Conservation (phyloP, 2,329 filamentous ascomycete species). For the Trichophyton verrucosum region DNA sequence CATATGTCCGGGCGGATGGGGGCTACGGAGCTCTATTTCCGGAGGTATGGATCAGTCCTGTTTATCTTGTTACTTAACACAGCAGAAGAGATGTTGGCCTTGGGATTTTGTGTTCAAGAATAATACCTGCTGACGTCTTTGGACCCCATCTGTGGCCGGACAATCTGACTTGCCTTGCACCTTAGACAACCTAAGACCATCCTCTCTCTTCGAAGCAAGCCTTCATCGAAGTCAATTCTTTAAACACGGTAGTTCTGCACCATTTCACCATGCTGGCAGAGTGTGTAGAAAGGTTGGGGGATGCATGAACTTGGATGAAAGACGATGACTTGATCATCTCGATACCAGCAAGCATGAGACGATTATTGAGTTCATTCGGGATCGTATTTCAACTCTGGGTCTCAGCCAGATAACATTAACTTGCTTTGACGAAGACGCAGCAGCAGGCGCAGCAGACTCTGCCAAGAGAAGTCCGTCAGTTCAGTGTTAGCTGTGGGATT, state of each 20-base stretch:
- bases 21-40: background rate
- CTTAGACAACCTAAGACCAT: conserved; percentile 5
- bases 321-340: conserved; percentile 9
- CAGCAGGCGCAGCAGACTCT: no score
- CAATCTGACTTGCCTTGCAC: background rate
- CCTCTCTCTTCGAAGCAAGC: conserved; percentile 9
- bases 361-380: background rate
- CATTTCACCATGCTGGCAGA: background rate
- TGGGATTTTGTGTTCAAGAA: conserved; percentile 11
- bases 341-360: conserved; percentile 6
- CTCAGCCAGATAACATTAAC: no score
- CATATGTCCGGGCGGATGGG: background rate
- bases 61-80: background rate
- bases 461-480: no score
- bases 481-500: no score
- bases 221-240: conserved; percentile 7
- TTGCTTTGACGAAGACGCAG: no score
- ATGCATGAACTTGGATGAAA: conserved; percentile 11
- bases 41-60: no score
- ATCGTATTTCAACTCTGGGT: no score
- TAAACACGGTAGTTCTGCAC: conserved; percentile 1
- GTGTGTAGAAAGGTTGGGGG: conserved; percentile 9
- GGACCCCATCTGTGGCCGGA: conserved; percentile 6
- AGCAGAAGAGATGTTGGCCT: conserved; percentile 1
- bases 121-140: conserved; percentile 7